Conservation (phyloP, 257 asterid genomes). For the Paraleonurus japonicus region DNA sequence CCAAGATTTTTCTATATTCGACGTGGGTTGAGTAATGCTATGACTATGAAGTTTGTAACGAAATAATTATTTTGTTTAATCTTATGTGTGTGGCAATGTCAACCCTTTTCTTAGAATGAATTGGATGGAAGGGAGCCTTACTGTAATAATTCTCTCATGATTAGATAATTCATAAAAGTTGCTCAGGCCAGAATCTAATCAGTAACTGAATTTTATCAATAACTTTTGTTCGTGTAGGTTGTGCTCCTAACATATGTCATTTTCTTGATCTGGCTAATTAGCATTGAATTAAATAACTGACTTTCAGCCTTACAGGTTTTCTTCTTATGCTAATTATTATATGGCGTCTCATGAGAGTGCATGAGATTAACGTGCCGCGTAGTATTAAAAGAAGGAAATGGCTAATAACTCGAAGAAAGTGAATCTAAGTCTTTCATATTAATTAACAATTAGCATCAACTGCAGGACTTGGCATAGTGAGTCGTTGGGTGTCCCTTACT, state of each 20-base stretch:
- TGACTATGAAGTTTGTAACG: neutral
- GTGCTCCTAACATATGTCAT: neutral
- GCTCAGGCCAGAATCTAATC: neutral
- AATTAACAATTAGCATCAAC: neutral
- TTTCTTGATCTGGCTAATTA: neutral
- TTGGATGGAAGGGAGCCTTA: neutral
- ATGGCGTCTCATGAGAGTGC: neutral
- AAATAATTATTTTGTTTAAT: neutral
- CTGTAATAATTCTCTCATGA: neutral
- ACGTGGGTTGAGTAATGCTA: neutral
- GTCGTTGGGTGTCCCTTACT: too few species aligned
- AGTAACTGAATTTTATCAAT: neutral
- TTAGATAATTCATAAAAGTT: neutral
- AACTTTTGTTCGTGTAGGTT: neutral
- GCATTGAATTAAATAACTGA: neutral
- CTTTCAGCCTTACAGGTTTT: too few species aligned
- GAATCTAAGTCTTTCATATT: neutral
- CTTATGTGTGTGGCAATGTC: neutral
- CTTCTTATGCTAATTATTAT: neutral
- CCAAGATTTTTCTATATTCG: neutral
- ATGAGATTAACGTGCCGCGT: neutral
- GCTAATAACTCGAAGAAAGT: neutral
- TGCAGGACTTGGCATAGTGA: constrained; percentile 3
- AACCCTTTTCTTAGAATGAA: neutral
- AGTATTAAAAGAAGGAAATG: neutral